phyloP scores from a whole-genome alignment of 768 basidiomycete genomes.

The Amanita phalloides region DNA sequence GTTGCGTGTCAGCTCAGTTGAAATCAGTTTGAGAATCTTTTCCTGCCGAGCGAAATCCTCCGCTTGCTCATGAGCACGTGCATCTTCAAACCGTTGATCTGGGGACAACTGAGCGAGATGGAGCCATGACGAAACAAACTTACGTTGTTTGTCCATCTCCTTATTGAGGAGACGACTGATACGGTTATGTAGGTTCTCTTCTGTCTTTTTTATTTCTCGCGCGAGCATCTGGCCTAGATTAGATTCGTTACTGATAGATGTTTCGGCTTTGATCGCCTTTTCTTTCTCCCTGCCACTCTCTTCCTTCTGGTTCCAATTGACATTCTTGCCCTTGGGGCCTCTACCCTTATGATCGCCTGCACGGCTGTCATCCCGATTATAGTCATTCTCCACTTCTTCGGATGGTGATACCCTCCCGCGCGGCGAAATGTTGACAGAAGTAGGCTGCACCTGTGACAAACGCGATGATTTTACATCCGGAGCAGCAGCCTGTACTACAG shows the following conservation, averaged over 20 bases:
- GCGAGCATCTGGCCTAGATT: conserved; percentile 47
- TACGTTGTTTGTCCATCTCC: conserved; percentile 88
- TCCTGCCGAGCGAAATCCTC: conserved; percentile 82
- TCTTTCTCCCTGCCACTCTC: conserved; percentile 19
- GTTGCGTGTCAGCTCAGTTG: conserved; percentile 77
- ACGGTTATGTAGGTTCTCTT: conserved; percentile 66
- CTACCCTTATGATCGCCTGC: conserved; percentile 31
- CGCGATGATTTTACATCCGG: conserved; percentile 15
- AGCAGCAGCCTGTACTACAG: conserved; percentile 10
- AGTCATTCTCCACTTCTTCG: conserved; percentile 64
- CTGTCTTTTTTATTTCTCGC: conserved; percentile 75
- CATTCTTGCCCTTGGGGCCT: conserved; percentile 43
- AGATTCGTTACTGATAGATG: conserved; percentile 35
- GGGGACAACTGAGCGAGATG: conserved; percentile 6
- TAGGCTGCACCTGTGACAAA: conserved; percentile 3
- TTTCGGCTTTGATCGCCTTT: conserved; percentile 25
- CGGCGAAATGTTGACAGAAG: conserved; percentile 17
- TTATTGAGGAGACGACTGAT: conserved; percentile 73
- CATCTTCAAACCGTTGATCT: conserved; percentile 84
- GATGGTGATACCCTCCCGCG: conserved; percentile 61
- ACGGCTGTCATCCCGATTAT: conserved; percentile 48
- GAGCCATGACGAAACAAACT: conserved; percentile 19
- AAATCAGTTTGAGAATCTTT: conserved; percentile 82
- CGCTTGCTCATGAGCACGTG: conserved; percentile 64
- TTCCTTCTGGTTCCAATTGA: conserved; percentile 50